These are phyloP conservation scores for Arachis monticola DNA, from an alignment of 331 rosid species.

Conservation along the genomic window DNA sequence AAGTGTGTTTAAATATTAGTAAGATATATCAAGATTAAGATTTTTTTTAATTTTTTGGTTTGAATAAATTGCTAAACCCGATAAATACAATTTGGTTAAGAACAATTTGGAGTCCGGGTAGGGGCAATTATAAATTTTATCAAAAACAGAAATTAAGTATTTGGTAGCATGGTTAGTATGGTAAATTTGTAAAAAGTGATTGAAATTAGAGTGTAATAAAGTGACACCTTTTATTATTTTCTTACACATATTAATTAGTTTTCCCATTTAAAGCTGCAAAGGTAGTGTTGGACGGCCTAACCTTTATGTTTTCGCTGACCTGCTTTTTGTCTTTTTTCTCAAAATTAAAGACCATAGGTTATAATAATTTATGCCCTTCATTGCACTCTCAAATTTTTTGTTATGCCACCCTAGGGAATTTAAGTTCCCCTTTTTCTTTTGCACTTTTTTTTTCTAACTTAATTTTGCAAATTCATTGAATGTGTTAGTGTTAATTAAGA, in stretches of 20 bases:
- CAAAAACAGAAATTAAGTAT: not conserved
- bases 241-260: conserved; percentile 44
- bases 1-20: conserved; percentile 27
- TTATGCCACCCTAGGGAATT: conserved; percentile 38
- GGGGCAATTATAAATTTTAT: conserved; percentile 41
- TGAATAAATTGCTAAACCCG: conserved; percentile 61
- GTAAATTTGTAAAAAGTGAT: conserved; percentile 42
- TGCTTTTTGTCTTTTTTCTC: conserved; percentile 72
- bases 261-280: conserved; percentile 68
- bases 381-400: not conserved
- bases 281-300: conserved; percentile 63
- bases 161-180: conserved; percentile 42
- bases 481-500: conserved; percentile 34
- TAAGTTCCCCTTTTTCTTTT: not conserved
- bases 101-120: conserved; percentile 74
- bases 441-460: not conserved
- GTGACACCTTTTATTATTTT: conserved; percentile 36
- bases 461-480: conserved; percentile 21
- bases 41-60: conserved; percentile 37
- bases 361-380: conserved; percentile 11
- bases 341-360: conserved; percentile 5
- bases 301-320: conserved; percentile 80
- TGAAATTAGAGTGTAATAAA: conserved; percentile 35
- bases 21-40: not conserved
- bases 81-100: conserved; percentile 75